Conservation (phyloP, 2,329 filamentous ascomycete species). For the Penicillium glabrum region DNA sequence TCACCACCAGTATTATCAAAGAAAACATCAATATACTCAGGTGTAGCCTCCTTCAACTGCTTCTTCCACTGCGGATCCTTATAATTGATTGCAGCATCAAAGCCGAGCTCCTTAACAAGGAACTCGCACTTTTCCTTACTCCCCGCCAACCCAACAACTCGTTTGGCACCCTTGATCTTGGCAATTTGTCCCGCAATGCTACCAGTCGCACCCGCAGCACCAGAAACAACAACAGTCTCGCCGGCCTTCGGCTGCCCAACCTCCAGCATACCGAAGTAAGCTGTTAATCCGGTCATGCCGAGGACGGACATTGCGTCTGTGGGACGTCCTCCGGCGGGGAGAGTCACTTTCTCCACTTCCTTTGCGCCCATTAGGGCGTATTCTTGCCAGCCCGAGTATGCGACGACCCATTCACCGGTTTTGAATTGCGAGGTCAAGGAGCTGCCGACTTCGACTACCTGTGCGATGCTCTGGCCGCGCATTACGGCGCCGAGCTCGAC, state of each 20-base stretch:
- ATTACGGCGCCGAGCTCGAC: slow-evolving; percentile 68
- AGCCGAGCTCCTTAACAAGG: slow-evolving; percentile 64
- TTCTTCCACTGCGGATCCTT: slow-evolving; percentile 62
- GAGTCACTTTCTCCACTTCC: slow-evolving; percentile 44
- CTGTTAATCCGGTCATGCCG: slow-evolving; percentile 70
- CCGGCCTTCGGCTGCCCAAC: slow-evolving; percentile 67
- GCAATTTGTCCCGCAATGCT: slow-evolving; percentile 76
- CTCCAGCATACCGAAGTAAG: slow-evolving; percentile 71
- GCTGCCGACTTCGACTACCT: slow-evolving; percentile 60
- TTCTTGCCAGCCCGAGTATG: slow-evolving; percentile 64
- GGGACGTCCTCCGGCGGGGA: slow-evolving; percentile 48
- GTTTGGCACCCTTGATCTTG: slow-evolving; percentile 65
- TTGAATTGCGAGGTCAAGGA: slow-evolving; percentile 27
- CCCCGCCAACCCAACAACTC: slow-evolving; percentile 66
- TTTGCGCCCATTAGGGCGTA: slow-evolving; percentile 60
- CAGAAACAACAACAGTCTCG: slow-evolving; percentile 74
- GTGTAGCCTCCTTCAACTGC: slow-evolving; percentile 61
- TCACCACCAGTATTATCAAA: slow-evolving; percentile 75
- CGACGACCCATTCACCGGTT: slow-evolving; percentile 51
- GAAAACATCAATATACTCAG: slow-evolving; percentile 65
- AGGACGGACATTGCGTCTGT: slow-evolving; percentile 64
- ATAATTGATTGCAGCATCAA: slow-evolving; percentile 69
- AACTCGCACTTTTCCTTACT: slow-evolving; percentile 67
- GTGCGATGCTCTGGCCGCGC: slow-evolving; percentile 62
- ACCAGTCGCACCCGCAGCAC: slow-evolving; percentile 76